These are phyloP conservation scores for Auricularia heimuer DNA, from an alignment of 768 basidiomycete species.

Conservation along the genomic window DNA sequence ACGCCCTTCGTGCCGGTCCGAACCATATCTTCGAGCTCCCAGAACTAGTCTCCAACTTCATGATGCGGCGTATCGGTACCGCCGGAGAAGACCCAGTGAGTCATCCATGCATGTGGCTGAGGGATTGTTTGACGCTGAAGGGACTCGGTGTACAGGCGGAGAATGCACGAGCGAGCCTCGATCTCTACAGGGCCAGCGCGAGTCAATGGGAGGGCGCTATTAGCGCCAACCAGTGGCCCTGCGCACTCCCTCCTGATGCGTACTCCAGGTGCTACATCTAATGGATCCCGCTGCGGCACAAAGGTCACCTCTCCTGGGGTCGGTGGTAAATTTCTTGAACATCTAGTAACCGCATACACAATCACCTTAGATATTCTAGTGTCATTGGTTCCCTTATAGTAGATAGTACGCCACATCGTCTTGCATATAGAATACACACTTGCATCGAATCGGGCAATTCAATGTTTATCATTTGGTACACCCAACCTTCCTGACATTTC, in stretches of 20 bases:
- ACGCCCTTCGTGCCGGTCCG: neutral
- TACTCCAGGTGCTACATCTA: neutral
- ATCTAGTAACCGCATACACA: too few relatives aligned
- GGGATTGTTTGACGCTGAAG: neutral
- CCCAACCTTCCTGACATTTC: neutral
- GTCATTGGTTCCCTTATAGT: too few relatives aligned
- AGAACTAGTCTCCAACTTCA: neutral
- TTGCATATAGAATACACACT: too few relatives aligned
- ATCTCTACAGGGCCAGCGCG: conserved; percentile 44
- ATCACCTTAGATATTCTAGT: too few relatives aligned
- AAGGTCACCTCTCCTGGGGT: too few relatives aligned
- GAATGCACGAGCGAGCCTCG: conserved; percentile 38
- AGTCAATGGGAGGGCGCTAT: conserved; percentile 39
- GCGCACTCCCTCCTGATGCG: conserved; percentile 30
- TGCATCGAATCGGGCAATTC: neutral
- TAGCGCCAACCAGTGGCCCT: conserved; percentile 40
- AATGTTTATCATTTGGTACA: neutral
- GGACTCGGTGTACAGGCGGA: conserved; percentile 29
- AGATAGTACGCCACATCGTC: too few relatives aligned
- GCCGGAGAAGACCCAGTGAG: neutral
- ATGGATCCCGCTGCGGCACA: neutral
- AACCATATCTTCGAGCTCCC: neutral
- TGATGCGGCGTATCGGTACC: neutral
- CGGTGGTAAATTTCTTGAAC: too few relatives aligned
- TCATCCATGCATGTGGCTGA: neutral